Evolutionary conservation across 441 rosid species (phyloP), one percentile per base, ranked within the genome.

Genomic region (Gossypium lobatum): DNA sequence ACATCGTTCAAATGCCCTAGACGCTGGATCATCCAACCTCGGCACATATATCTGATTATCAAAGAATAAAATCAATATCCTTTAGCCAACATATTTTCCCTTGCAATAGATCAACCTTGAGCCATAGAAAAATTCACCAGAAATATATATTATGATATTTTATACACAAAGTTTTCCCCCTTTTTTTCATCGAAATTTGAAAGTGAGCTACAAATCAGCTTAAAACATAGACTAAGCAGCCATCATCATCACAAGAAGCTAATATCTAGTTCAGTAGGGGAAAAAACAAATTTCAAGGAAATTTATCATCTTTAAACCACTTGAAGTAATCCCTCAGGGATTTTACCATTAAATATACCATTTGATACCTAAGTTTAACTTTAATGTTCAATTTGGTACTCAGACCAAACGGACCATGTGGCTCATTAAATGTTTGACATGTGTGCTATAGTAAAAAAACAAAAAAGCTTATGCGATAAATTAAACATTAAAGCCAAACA

Each of bases 1-100:
- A 76, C 97, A 89, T 60, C 85, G 80, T 74, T 91, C 97, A 23
- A 93, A 89, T 53, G 88, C 61, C 37, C 78, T 50, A 25, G 90
- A 39, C 18, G 62, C 66, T 8, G 91, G 89, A 71, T 89, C 88
- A 68, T 92, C 97, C 25, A 93, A 52, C 67, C 90, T 80, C 3
- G 87, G 84, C 0, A 79, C 89, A 79, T 85, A 87, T 13, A 91
- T 88, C 95, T 93, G 79, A 28, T 76, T 28, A 45, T 16, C 50
- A 62, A 11, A 39, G 34, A 11, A 62, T 39, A 48, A 60, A 61
- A 21, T 58, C 65, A 74, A 53, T 14, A 55, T 37, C 55, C 25
- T 21, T 23, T 20, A 17, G 39, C 9, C 39, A 48, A 2, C 5
- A 48, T 13, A 11, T 48, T 11, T 48, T 11, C 53, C 17, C 4